Conservation (phyloP, 768 basidiomycete species). For the Kwoniella sp. region DNA sequence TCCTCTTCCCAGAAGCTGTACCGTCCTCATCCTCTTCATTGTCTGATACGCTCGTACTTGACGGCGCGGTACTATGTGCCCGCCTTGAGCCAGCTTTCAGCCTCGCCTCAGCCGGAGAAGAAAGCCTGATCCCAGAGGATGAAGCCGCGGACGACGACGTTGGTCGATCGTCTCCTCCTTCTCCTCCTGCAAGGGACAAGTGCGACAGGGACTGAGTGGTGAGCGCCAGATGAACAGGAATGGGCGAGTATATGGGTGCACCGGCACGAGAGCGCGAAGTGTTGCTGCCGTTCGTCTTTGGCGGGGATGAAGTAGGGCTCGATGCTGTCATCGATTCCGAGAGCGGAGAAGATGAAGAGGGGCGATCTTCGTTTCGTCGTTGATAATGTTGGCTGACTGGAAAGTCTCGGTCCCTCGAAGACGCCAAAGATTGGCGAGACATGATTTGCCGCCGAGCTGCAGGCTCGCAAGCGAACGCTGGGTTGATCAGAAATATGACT, state of each 20-base stretch:
- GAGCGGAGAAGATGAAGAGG: not conserved
- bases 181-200: not conserved
- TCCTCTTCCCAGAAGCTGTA: not conserved
- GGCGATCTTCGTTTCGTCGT: not conserved
- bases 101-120: not conserved
- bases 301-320: not conserved
- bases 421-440: not conserved
- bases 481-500: too few relatives aligned
- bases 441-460: too few relatives aligned
- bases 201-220: not conserved
- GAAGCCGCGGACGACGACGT: not conserved
- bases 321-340: not conserved
- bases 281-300: not conserved
- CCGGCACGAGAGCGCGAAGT: not conserved
- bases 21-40: slow-evolving; percentile 29
- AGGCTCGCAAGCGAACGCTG: too few relatives aligned
- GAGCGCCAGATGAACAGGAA: slow-evolving; percentile 11
- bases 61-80: slow-evolving; percentile 32
- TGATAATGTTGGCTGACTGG: not conserved
- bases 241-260: slow-evolving; percentile 9
- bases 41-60: slow-evolving; percentile 34
- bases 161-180: not conserved
- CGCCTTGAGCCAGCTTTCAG: not conserved
- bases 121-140: not conserved
- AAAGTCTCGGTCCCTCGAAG: not conserved